Base-by-base conservation (phyloP, 352 stramenopile genomes). In the Phytophthora melonis region DNA sequence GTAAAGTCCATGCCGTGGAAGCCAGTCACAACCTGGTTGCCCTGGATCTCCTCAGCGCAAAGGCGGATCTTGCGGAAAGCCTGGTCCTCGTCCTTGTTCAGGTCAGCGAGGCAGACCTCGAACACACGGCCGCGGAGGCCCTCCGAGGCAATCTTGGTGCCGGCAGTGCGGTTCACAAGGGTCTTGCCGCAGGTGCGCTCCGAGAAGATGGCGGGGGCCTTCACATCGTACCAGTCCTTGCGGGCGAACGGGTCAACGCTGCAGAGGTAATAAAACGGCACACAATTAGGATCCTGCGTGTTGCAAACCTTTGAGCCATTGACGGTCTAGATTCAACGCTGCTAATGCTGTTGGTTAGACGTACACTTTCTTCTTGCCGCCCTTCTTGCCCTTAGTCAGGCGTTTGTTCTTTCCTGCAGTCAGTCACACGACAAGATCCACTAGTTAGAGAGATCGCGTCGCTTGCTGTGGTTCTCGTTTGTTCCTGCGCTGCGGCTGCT, bases 61-160 rank as follows among this genome's bases (percentile, higher is more conserved):
- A 99, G 93, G 76, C 98, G 98, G 78, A 99, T 98, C 89, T 99
- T 99, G 74, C 98, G 91, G 93, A 98, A 99, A 58, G 88, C 84
- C 79, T 98, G 87, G 76, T 98, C 94, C 83, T 99, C 98, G 78
- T 99, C 98, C 86, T 97, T 97, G 87, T 99, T 99, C 52, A 99
- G 86, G 84, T 99, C 98, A 73, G 93, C 98, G 30, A 99, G 95
- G 76, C 89, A 99, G 23, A 99, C 86, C 78, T 99, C 98, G 81
- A 99, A 98, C 55, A 99, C 97, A 83, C 98, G 98, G 81, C 98
- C 98, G 79, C 99, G 99, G 21, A 99, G 90, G 52, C 92, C 95
- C 66, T 99, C 98, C 62, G 97, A 99, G 49, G 98, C 97, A 82
- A 99, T 99, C 89, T 99, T 97, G 77, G 88, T 94, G 69, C 90